A percentile compares a stretch with the other conserved stretches of the same genome.
These are phyloP conservation scores for Prunus mira DNA, from an alignment of 306 rosid species.

Conservation along the genomic window DNA sequence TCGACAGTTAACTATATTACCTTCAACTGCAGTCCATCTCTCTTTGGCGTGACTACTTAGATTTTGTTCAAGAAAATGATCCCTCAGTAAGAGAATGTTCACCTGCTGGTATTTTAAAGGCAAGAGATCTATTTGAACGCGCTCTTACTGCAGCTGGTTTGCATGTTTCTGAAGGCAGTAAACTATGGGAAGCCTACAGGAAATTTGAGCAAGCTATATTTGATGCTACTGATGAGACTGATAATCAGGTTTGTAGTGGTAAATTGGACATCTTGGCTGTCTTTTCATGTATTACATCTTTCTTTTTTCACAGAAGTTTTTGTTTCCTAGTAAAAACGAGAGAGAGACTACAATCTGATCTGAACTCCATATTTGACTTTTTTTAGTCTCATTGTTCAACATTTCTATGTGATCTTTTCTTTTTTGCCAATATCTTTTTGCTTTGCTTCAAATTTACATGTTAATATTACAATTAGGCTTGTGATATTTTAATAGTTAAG, in stretches of 20 bases:
- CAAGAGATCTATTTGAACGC: conserved; percentile 72
- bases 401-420: background rate
- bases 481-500: background rate
- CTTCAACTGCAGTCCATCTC: conserved; percentile 65
- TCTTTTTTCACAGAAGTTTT: background rate
- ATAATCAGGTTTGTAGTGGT: conserved; percentile 48
- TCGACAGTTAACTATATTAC: conserved; percentile 19
- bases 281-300: background rate
- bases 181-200: conserved; percentile 82
- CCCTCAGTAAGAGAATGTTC: conserved; percentile 49
- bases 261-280: conserved; percentile 4
- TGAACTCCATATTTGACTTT: background rate
- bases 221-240: conserved; percentile 47
- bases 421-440: background rate
- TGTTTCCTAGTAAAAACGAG: background rate
- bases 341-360: background rate
- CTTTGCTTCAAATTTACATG: background rate
- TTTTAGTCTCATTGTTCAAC: background rate
- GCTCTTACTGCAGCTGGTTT: conserved; percentile 87
- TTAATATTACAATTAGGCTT: background rate
- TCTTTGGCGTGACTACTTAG: conserved; percentile 75
- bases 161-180: conserved; percentile 73
- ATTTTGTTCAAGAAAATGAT: conserved; percentile 63
- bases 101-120: conserved; percentile 58
- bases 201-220: conserved; percentile 66